These are phyloP conservation scores for Litchi chinensis DNA, from an alignment of 345 rosid genomes.

Conservation along the genomic window DNA sequence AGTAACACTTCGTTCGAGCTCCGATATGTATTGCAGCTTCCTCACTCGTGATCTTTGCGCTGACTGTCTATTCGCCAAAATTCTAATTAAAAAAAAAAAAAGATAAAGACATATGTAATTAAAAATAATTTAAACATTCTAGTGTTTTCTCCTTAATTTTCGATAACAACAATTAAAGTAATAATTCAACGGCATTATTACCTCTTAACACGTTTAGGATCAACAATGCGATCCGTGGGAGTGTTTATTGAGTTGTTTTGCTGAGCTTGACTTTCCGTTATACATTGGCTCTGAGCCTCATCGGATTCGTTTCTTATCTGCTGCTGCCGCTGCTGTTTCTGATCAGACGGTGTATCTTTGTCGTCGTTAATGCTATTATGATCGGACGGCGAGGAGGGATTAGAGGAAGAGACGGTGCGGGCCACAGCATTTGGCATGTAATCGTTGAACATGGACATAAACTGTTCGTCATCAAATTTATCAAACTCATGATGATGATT, in stretches of 20 bases:
- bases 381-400: conserved; percentile 75
- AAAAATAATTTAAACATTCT: not conserved
- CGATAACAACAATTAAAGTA: too few species aligned
- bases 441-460: conserved; percentile 78
- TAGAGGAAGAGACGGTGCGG: conserved; percentile 51
- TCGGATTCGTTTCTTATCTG: conserved; percentile 40
- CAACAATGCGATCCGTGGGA: conserved; percentile 50
- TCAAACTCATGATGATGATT: conserved; percentile 44
- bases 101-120: not conserved
- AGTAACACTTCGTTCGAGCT: conserved; percentile 87
- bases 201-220: conserved; percentile 95
- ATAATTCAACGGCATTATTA: conserved; percentile 21
- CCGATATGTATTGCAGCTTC: conserved; percentile 89
- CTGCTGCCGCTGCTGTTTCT: conserved; percentile 11
- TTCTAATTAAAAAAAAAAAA: conserved; percentile 37
- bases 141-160: too few species aligned
- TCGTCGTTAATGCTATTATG: conserved; percentile 71
- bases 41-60: conserved; percentile 94
- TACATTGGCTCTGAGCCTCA: conserved; percentile 66
- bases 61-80: conserved; percentile 90
- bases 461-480: conserved; percentile 75
- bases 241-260: conserved; percentile 27
- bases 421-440: conserved; percentile 55
- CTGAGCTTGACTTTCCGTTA: conserved; percentile 31
- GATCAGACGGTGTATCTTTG: conserved; percentile 40